A percentile compares a stretch with the other conserved stretches of the same genome.
These are phyloP conservation scores for Trichoderma aggressivum DNA, from an alignment of 2,329 filamentous ascomycete species.

Conservation along the genomic window DNA sequence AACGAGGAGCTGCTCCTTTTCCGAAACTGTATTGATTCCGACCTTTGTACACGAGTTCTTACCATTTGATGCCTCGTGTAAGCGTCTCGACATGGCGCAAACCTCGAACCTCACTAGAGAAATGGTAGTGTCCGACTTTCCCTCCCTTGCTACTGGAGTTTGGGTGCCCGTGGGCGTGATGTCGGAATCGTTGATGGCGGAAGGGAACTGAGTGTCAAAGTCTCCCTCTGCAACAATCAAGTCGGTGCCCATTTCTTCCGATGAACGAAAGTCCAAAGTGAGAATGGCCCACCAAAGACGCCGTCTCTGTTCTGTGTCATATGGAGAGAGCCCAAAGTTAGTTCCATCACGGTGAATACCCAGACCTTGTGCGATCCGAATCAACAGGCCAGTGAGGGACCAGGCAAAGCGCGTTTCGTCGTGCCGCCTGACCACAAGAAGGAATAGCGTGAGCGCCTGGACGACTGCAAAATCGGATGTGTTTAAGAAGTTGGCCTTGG, in stretches of 20 bases:
- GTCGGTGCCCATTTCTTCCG: slow-evolving; percentile 52
- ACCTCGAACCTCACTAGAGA: slow-evolving; percentile 52
- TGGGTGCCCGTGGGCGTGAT: slow-evolving; percentile 46
- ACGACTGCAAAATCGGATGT: slow-evolving; percentile 55
- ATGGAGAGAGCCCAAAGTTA: slow-evolving; percentile 50
- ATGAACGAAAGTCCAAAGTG: slow-evolving; percentile 52
- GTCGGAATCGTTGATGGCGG: slow-evolving; percentile 50
- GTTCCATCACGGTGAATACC: slow-evolving; percentile 57
- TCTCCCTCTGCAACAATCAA: slow-evolving; percentile 40
- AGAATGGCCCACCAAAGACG: slow-evolving; percentile 61
- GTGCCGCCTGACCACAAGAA: slow-evolving; percentile 46
- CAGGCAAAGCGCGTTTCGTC: slow-evolving; percentile 55
- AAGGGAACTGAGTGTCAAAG: slow-evolving; percentile 48
- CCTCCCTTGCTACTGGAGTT: slow-evolving; percentile 45
- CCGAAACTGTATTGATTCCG: slow-evolving; percentile 31
- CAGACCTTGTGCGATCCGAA: slow-evolving; percentile 58
- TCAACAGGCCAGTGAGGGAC: slow-evolving; percentile 55
- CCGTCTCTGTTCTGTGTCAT: slow-evolving; percentile 58
- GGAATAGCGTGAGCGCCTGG: slow-evolving; percentile 57
- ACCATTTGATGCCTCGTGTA: slow-evolving; percentile 35
- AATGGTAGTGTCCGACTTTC: slow-evolving; percentile 51
- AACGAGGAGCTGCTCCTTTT: slow-evolving; percentile 47
- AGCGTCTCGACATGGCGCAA: slow-evolving; percentile 37
- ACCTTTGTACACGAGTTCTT: slow-evolving; percentile 31
- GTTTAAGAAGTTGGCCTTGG: slow-evolving; percentile 56